Conservation (phyloP, 2,329 filamentous ascomycete genomes). For the Verticillium klebahnii region DNA sequence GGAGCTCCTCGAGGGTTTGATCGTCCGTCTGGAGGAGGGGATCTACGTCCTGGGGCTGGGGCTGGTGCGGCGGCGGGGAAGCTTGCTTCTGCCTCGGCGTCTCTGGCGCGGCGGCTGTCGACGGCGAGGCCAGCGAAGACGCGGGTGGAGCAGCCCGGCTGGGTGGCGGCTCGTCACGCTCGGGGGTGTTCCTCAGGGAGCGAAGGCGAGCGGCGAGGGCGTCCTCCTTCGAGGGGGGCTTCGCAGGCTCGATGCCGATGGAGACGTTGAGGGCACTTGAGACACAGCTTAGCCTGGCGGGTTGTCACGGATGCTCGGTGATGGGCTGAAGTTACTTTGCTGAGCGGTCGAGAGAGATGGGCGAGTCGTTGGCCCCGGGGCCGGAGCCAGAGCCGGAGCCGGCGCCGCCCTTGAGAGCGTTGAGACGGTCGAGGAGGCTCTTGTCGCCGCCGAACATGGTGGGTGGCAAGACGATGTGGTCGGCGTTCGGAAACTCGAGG, state of each 20-base stretch:
- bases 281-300: constrained; percentile 6
- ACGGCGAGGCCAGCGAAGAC: constrained; percentile 15
- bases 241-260: constrained; percentile 35
- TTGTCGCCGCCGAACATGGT: constrained; percentile 26
- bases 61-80: not conserved
- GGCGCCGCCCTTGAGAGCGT: constrained; percentile 41
- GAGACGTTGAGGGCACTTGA: constrained; percentile 18
- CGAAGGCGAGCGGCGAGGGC: constrained; percentile 47
- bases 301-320: not conserved
- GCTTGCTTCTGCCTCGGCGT: not conserved
- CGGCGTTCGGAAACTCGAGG: not conserved
- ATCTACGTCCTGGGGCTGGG: constrained; percentile 17
- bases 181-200: constrained; percentile 38
- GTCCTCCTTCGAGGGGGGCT: constrained; percentile 43
- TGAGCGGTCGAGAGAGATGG: constrained; percentile 19
- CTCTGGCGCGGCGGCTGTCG: constrained; percentile 10
- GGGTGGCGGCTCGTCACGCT: constrained; percentile 9
- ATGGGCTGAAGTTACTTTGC: constrained; percentile 32
- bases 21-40: constrained; percentile 43
- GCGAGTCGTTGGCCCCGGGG: constrained; percentile 15
- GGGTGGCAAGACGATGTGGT: not conserved
- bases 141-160: not conserved
- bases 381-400: not conserved
- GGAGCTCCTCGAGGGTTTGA: constrained; percentile 46
- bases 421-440: constrained; percentile 48